A percentile compares a stretch with the other conserved stretches of the same genome.
These are phyloP conservation scores for Articulospora tetracladia DNA, from an alignment of 495 filamentous ascomycete species.

Conservation along the genomic window DNA sequence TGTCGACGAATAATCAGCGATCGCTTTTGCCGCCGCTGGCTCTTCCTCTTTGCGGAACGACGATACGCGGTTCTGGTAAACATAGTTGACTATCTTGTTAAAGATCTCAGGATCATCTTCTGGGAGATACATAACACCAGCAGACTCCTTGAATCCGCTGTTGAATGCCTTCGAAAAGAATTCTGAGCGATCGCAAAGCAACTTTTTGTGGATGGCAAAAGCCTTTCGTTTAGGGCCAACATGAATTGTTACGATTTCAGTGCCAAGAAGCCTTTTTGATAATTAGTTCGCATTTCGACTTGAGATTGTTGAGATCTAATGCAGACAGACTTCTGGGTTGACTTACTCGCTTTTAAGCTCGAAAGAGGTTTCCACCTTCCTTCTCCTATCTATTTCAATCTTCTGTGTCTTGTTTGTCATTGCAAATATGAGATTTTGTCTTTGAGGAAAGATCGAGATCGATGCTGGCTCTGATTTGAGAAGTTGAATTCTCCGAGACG, in stretches of 20 bases:
- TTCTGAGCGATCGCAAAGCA: constrained; percentile 13
- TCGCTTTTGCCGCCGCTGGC: too few species aligned
- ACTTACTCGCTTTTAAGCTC: background rate
- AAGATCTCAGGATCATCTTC: background rate
- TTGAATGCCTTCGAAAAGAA: constrained; percentile 22
- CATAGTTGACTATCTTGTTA: background rate
- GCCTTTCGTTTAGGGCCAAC: constrained; percentile 4
- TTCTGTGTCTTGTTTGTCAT: too few species aligned
- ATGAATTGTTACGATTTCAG: constrained; percentile 1
- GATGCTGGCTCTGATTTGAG: too few species aligned
- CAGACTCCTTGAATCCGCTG: constrained; percentile 17
- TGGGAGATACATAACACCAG: constrained; percentile 2
- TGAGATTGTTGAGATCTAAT: background rate
- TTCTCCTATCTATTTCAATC: too few species aligned
- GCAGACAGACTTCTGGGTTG: background rate
- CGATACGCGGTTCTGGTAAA: background rate
- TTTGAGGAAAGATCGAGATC: too few species aligned
- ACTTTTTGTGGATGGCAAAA: constrained; percentile 12
- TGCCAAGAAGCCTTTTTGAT: background rate
- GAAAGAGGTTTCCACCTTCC: too few species aligned
- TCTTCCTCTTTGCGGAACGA: background rate
- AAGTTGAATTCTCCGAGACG: too few species aligned
- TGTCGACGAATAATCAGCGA: background rate
- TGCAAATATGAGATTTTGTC: too few species aligned
- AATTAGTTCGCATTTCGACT: too few species aligned